Conservation (phyloP, 2,329 filamentous ascomycete species). For the Ambrosiella cleistominuta region DNA sequence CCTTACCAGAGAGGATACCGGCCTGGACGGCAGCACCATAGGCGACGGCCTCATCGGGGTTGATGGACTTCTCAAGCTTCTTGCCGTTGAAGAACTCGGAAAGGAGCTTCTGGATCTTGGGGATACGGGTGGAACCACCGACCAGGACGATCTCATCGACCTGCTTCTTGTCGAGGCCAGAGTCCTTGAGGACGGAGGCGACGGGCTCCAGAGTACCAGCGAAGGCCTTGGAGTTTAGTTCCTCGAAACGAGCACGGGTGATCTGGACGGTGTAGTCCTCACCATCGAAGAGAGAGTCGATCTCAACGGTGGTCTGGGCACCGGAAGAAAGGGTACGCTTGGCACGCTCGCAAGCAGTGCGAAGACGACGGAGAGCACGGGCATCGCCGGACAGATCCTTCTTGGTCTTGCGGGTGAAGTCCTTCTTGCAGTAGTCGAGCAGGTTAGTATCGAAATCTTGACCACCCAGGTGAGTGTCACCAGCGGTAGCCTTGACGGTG, state of each 20-base stretch:
- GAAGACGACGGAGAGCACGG: slow-evolving; percentile 84
- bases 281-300: slow-evolving; percentile 94
- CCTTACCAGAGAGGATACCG: slow-evolving; percentile 96
- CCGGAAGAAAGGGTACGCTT: slow-evolving; percentile 97
- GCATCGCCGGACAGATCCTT: slow-evolving; percentile 66
- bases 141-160: slow-evolving; percentile 99
- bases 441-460: slow-evolving; percentile 95
- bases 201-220: slow-evolving; percentile 86
- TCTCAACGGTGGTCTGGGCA: slow-evolving; percentile 94
- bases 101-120: slow-evolving; percentile 95
- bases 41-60: slow-evolving; percentile 97
- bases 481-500: slow-evolving; percentile 94
- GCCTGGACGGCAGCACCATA: slow-evolving; percentile 98
- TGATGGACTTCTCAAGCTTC: slow-evolving; percentile 99
- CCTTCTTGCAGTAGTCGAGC: slow-evolving; percentile 91
- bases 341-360: slow-evolving; percentile 97
- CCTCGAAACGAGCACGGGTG: slow-evolving; percentile 97
- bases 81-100: slow-evolving; percentile 99
- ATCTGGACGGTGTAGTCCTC: slow-evolving; percentile 96
- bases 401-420: slow-evolving; percentile 71
- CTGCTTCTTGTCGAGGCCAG: slow-evolving; percentile 67
- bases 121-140: slow-evolving; percentile 97
- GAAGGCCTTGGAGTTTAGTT: slow-evolving; percentile 93
- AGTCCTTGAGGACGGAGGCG: slow-evolving; percentile 90
- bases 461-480: slow-evolving; percentile 92